Evolutionary conservation across 148 eudicot species (phyloP).

Genomic region (Hydrangea macrophylla): DNA sequence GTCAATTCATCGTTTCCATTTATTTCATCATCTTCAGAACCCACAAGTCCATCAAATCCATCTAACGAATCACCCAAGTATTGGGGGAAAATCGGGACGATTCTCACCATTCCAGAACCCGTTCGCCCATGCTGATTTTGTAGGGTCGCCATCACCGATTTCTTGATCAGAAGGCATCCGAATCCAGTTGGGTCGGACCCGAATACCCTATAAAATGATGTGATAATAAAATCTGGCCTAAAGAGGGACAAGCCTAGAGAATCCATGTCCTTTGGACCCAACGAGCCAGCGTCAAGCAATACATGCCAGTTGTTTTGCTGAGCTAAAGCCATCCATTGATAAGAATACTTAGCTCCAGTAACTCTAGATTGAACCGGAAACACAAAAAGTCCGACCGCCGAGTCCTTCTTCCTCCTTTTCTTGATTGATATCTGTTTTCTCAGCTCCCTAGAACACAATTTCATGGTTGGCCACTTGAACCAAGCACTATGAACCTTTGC

Average conservation of each 20-base stretch:
- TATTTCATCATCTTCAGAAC: conserved; percentile 25
- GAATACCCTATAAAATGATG: conserved; percentile 25
- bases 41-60: conserved; percentile 37
- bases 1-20: conserved; percentile 33
- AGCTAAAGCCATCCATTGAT: conserved; percentile 29
- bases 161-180: conserved; percentile 54
- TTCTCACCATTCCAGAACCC: conserved; percentile 54
- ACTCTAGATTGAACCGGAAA: conserved; percentile 27
- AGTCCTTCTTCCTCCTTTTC: conserved; percentile 24
- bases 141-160: conserved; percentile 43
- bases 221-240: conserved; percentile 24
- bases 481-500: conserved; percentile 23
- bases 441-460: conserved; percentile 22
- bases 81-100: conserved; percentile 44
- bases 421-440: conserved; percentile 20
- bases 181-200: conserved; percentile 48
- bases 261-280: conserved; percentile 31
- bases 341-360: conserved; percentile 25
- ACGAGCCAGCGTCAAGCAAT: conserved; percentile 26
- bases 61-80: conserved; percentile 47
- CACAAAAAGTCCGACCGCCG: conserved; percentile 19
- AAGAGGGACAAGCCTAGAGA: conserved; percentile 24
- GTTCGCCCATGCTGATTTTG: conserved; percentile 42
- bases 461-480: conserved; percentile 25
- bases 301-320: conserved; percentile 27